phyloP scores from a whole-genome alignment of 2,329 filamentous ascomycete genomes.

The Paraphoma sp. region DNA sequence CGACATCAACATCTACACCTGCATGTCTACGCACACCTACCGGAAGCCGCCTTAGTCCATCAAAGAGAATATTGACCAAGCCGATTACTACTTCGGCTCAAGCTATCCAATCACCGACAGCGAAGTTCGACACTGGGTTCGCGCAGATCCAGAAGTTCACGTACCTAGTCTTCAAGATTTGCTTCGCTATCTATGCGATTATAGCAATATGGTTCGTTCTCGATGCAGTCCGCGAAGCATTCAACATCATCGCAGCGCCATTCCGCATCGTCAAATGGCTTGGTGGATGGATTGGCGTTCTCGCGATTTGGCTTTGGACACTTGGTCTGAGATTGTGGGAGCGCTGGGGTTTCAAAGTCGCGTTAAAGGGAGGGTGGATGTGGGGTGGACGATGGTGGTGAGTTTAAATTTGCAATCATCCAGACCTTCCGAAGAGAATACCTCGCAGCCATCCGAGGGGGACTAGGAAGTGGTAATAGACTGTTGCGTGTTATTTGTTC shows the following conservation, averaged over 20 bases:
- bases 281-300: conserved; percentile 17
- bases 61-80: conserved; percentile 11
- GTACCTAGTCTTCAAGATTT: conserved; percentile 23
- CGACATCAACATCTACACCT: conserved; percentile 3
- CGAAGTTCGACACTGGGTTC: conserved; percentile 32
- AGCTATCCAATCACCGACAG: not conserved
- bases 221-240: conserved; percentile 31
- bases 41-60: conserved; percentile 10
- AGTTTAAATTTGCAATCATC: not conserved
- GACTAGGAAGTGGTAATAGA: too few relatives aligned
- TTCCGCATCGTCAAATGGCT: conserved; percentile 20
- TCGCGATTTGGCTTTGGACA: conserved; percentile 8
- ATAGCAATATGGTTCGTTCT: conserved; percentile 39
- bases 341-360: conserved; percentile 19
- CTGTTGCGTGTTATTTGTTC: too few relatives aligned
- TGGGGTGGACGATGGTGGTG: not conserved
- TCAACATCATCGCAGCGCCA: conserved; percentile 31
- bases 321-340: conserved; percentile 10
- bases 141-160: conserved; percentile 24
- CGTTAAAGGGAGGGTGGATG: conserved; percentile 18
- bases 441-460: too few relatives aligned
- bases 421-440: too few relatives aligned
- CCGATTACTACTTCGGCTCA: not conserved
- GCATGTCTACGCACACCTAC: conserved; percentile 7
- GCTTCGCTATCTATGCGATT: conserved; percentile 27